Percentiles rank a stretch among this genome's conserved stretches.
These are phyloP conservation scores for Martiniozyma asiatica DNA, from an alignment of 1,139 yeast genomes.

Conservation along the genomic window DNA sequence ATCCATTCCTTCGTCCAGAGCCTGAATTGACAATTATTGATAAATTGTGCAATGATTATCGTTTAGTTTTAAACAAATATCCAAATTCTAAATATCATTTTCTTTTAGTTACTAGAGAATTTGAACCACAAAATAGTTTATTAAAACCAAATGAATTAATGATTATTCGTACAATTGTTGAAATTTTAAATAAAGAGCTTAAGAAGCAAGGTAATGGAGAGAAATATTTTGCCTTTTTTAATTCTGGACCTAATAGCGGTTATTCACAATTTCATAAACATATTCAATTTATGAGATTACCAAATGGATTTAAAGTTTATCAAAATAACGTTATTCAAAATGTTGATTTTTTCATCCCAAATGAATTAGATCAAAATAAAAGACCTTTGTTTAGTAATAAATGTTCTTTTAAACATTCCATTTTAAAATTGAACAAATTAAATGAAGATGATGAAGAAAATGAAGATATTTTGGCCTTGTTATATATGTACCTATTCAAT, in stretches of 20 bases:
- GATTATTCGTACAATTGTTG: constrained; percentile 44
- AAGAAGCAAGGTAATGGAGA: constrained; percentile 22
- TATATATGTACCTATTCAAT: constrained; percentile 60
- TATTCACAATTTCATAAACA: constrained; percentile 93
- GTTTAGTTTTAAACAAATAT: constrained; percentile 69
- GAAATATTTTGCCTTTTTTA: constrained; percentile 68
- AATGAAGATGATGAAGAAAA: constrained; percentile 27
- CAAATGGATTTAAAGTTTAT: constrained; percentile 45
- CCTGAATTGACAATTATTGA: constrained; percentile 56
- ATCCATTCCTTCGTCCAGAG: constrained; percentile 78
- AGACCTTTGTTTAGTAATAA: constrained; percentile 53
- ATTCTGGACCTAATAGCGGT: constrained; percentile 80
- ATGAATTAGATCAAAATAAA: constrained; percentile 23
- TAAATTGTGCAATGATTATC: constrained; percentile 42
- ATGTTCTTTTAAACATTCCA: constrained; percentile 74
- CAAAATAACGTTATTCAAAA: constrained; percentile 42
- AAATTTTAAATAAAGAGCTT: constrained; percentile 21
- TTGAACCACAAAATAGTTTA: constrained; percentile 61
- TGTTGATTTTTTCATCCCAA: constrained; percentile 44
- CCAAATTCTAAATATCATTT: constrained; percentile 76
- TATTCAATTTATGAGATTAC: constrained; percentile 69
- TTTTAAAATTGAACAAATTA: constrained; percentile 35
- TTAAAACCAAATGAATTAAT: constrained; percentile 56
- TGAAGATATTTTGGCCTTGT: constrained; percentile 46
- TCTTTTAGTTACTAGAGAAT: constrained; percentile 62